Base-by-base conservation (phyloP, 1,284 basidiomycete species). In the Trametes sp. region DNA sequence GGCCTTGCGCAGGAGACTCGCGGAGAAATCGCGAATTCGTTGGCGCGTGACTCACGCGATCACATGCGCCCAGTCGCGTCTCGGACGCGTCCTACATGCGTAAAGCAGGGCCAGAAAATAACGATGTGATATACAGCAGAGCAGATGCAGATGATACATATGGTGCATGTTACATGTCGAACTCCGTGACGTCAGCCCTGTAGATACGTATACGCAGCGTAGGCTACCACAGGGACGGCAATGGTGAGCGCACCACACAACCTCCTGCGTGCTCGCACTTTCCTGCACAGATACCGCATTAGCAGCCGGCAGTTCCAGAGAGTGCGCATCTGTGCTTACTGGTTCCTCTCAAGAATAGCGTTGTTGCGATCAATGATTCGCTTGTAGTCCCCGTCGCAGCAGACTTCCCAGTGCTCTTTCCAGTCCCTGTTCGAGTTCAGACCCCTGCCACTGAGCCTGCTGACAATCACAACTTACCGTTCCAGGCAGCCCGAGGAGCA, bases 21-120 rank as follows among this genome's bases (percentile, higher is more conserved):
- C 45, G 29, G 46, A 53, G 45, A 60, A 60, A 52, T 35, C 38
- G 54, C 36, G 23, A 26, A 8, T 88, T 54, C 45, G 45, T 29
- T 35, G 6, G 16, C 59, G 41, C 56, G 59, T 59, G 52, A 58
- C 52, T 55, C 48, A 48, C 65, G 56, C 65, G 65, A 57, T 69
- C 68, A 69, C 62, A 54, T 69, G 68, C 29, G 24, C 49, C 58
- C 4, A 41, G 16, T 29, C 36, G 35, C 48, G 38, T 45, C 41
- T 26, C 2, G 6, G 55, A 48, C 35, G 35, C 55, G 41, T 45
- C 28, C 19, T 23, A 19, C 26, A 21, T 21, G 16, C 21, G 21
- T 45, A 23, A 11, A 45, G 10, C 21, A 24, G 24, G 23, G 11
- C 6, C 42, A 45, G 7, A 24, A 24, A 9, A 45, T 45, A 16